phyloP scores from a whole-genome alignment of 2,329 filamentous ascomycete genomes.

The Alternaria dauci region DNA sequence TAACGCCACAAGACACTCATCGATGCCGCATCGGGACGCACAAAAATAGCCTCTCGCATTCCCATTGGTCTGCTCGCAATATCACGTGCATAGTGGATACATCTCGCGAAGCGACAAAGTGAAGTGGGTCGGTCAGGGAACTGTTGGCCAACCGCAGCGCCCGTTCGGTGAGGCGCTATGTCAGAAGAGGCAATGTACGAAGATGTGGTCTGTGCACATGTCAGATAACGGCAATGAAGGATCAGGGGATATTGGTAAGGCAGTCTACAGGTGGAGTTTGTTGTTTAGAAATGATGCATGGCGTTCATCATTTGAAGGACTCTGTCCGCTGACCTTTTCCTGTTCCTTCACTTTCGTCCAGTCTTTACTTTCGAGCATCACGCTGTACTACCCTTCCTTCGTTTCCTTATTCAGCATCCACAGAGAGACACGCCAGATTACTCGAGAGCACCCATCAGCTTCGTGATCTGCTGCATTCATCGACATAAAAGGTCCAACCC shows the following conservation, averaged over 20 bases:
- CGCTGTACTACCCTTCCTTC: background rate
- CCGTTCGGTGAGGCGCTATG: conserved; percentile 12
- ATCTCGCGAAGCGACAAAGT: background rate
- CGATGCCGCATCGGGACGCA: background rate
- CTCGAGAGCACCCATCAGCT: background rate
- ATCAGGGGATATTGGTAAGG: conserved; percentile 2
- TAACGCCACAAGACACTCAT: background rate
- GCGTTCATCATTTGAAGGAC: background rate
- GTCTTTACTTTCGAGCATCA: background rate
- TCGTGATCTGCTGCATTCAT: background rate
- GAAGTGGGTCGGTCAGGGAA: background rate
- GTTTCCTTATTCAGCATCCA: background rate
- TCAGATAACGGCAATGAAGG: background rate
- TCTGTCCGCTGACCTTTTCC: background rate
- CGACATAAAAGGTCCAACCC: background rate
- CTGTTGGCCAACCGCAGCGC: conserved; percentile 11
- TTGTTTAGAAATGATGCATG: background rate
- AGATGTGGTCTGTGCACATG: background rate
- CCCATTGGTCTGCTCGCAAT: conserved; percentile 18
- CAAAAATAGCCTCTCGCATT: background rate
- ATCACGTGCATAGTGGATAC: conserved; percentile 11
- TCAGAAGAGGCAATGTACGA: conserved; percentile 28
- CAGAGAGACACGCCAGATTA: background rate
- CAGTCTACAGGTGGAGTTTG: background rate
- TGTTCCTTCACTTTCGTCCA: background rate